These are phyloP conservation scores for Beauveria australis DNA, from an alignment of 2,329 filamentous ascomycete genomes.

Conservation along the genomic window DNA sequence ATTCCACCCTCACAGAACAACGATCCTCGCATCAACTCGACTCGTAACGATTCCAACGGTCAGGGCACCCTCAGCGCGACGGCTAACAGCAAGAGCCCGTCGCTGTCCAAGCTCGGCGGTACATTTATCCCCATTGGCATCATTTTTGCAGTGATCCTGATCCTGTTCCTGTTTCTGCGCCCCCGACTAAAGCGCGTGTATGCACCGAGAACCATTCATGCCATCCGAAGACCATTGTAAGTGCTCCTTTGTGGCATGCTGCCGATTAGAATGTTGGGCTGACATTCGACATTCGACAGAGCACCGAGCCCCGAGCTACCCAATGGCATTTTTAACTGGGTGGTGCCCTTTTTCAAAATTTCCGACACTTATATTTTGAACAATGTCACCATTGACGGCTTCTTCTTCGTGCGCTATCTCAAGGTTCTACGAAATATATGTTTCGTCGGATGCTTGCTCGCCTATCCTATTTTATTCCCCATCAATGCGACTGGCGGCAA, in stretches of 20 bases:
- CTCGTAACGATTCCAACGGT: conserved; percentile 24
- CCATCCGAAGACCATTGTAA: conserved; percentile 37
- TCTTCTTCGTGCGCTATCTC: conserved; percentile 72
- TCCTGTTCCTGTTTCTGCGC: conserved; percentile 41
- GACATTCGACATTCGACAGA: conserved; percentile 20
- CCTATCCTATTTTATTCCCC: conserved; percentile 80
- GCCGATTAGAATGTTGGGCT: conserved; percentile 1
- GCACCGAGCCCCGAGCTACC: conserved; percentile 53
- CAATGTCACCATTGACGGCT: conserved; percentile 87
- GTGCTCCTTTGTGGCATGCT: conserved; percentile 11
- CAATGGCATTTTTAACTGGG: conserved; percentile 58
- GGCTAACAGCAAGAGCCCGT: conserved; percentile 26
- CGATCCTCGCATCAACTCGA: conserved; percentile 29
- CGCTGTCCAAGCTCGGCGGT: conserved; percentile 30
- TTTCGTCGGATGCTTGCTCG: conserved; percentile 74
- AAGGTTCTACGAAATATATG: conserved; percentile 70
- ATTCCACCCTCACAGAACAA: conserved; percentile 4
- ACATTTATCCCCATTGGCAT: conserved; percentile 48
- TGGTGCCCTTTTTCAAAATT: conserved; percentile 56
- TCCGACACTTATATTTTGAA: conserved; percentile 76
- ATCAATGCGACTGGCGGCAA: conserved; percentile 77
- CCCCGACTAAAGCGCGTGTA: conserved; percentile 45
- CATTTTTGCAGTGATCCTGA: conserved; percentile 41
- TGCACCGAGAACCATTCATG: conserved; percentile 41
- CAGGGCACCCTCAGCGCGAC: conserved; percentile 27